Evolutionary conservation across 148 eudicot genomes (phyloP).

Genomic region (Rhododendron ovatum): DNA sequence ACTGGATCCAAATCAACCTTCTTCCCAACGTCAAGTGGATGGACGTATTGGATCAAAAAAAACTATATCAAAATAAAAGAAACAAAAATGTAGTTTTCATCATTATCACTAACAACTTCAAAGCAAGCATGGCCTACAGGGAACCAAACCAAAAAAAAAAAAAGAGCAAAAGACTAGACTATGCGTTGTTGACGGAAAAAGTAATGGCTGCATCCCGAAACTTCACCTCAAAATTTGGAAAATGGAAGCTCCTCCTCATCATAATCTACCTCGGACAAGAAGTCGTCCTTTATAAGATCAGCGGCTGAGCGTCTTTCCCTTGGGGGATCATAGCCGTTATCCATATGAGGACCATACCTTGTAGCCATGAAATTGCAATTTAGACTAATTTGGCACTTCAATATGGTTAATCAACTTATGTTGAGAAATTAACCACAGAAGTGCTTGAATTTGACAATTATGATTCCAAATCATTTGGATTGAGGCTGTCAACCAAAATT

Average conservation of each 20-base stretch:
- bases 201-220: too few species aligned
- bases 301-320: constrained; percentile 70
- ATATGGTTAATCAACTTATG: too few species aligned
- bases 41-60: neutral
- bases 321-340: constrained; percentile 10
- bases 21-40: neutral
- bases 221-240: neutral
- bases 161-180: neutral
- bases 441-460: too few species aligned
- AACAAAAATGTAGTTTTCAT: neutral
- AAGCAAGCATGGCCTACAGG: neutral
- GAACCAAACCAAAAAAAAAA: neutral
- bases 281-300: constrained; percentile 61
- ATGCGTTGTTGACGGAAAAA: too few species aligned
- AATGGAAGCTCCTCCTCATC: constrained; percentile 28
- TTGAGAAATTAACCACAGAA: too few species aligned
- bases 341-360: too few species aligned
- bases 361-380: too few species aligned
- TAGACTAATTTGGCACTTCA: too few species aligned
- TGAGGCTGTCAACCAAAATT: too few species aligned
- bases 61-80: neutral
- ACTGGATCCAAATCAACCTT: neutral
- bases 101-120: neutral
- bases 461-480: too few species aligned
- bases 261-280: constrained; percentile 28